Evolutionary conservation across 2,329 filamentous ascomycete species (phyloP).

Genomic region (Pseudopithomyces chartarum): DNA sequence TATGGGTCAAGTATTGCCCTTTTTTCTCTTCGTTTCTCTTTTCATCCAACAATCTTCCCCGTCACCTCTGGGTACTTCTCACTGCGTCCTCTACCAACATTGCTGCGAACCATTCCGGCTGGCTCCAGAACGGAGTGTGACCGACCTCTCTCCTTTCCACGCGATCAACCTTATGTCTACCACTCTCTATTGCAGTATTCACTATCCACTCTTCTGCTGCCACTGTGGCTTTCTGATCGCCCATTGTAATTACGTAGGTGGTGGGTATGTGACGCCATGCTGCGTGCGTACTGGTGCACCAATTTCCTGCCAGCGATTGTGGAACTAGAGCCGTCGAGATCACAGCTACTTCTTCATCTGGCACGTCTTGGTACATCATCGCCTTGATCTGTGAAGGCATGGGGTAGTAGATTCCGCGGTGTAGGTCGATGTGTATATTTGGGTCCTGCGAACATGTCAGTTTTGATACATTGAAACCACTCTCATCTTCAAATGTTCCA

Average conservation of each 20-base stretch:
- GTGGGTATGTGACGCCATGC: constrained; percentile 16
- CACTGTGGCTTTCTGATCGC: constrained; percentile 14
- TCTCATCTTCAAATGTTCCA: no score
- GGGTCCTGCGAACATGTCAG: not conserved
- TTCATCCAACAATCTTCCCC: not conserved
- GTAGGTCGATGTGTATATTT: constrained; percentile 10
- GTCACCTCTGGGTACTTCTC: not conserved
- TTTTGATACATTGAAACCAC: no score
- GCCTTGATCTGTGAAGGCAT: constrained; percentile 4
- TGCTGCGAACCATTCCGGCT: constrained; percentile 15
- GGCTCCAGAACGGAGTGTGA: constrained; percentile 12
- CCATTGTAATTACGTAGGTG: constrained; percentile 2
- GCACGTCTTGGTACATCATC: constrained; percentile 14
- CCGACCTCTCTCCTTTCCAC: constrained; percentile 13
- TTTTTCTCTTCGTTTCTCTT: not conserved
- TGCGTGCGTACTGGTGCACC: constrained; percentile 12
- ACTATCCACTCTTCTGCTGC: constrained; percentile 12
- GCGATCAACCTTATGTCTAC: constrained; percentile 9
- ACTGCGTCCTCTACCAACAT: constrained; percentile 11
- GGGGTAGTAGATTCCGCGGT: not conserved
- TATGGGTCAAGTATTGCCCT: not conserved
- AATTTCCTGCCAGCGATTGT: constrained; percentile 11
- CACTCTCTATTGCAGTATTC: constrained; percentile 9
- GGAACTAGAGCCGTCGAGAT: constrained; percentile 2
- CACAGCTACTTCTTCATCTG: constrained; percentile 1